These are phyloP conservation scores for Fusarium piperis DNA, from an alignment of 2,329 filamentous ascomycete species.

Conservation along the genomic window DNA sequence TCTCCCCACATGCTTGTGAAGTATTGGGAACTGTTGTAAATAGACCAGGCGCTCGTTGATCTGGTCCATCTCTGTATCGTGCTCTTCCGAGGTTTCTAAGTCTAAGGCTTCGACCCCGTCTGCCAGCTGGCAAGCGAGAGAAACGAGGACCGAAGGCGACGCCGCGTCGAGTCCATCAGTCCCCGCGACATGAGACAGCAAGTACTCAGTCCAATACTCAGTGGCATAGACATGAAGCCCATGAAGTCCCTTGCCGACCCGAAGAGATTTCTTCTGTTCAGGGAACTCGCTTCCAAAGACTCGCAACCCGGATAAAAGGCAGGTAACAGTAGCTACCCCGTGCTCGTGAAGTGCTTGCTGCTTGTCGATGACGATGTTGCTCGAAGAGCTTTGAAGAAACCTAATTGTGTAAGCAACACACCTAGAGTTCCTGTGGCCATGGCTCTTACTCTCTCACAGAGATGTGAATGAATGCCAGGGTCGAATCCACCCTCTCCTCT, in stretches of 20 bases:
- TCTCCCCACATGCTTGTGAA: neutral
- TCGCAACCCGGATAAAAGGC: constrained; percentile 12
- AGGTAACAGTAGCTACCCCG: neutral
- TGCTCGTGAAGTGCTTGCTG: constrained; percentile 6
- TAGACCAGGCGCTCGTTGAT: neutral
- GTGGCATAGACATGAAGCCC: constrained; percentile 23
- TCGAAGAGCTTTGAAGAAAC: constrained; percentile 9
- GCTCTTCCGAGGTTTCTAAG: rapidly evolving
- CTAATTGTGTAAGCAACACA: neutral
- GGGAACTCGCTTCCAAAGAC: neutral
- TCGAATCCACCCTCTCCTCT: constrained; percentile 15
- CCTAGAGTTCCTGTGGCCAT: rapidly evolving
- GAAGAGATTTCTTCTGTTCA: neutral
- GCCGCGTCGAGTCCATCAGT: too few species aligned
- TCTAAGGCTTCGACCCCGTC: neutral
- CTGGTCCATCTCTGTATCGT: rapidly evolving
- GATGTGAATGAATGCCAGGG: constrained; percentile 18
- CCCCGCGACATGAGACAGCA: neutral
- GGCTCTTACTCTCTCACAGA: constrained; percentile 26
- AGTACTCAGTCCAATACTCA: constrained; percentile 23
- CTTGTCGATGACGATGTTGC: neutral
- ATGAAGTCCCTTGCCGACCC: constrained; percentile 13
- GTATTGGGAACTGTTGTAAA: neutral
- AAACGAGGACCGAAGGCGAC: neutral
- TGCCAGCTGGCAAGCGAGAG: neutral